Conservation (phyloP, 306 rosid species). For the Pachyrhizus erosus region DNA sequence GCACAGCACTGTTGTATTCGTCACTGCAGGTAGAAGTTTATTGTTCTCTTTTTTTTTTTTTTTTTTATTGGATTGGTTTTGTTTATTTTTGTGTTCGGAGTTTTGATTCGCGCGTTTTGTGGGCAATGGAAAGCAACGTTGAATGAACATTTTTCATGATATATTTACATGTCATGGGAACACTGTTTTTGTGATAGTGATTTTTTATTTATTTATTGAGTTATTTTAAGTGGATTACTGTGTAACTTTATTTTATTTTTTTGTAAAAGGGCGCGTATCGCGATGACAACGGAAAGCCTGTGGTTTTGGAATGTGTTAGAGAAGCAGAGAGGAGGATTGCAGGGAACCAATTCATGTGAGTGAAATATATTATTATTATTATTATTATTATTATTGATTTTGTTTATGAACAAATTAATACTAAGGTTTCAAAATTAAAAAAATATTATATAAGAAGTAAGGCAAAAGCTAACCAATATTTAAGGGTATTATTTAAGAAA, state of each 20-base stretch:
- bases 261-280: constrained; percentile 87
- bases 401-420: too few species aligned
- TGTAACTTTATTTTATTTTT: not conserved
- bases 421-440: too few species aligned
- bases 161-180: not conserved
- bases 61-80: not conserved
- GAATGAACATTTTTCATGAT: not conserved
- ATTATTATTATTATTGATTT: too few species aligned
- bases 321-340: constrained; percentile 94
- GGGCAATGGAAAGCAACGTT: too few species aligned
- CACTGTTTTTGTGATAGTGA: not conserved
- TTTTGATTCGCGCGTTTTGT: not conserved
- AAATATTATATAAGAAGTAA: too few species aligned
- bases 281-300: constrained; percentile 89
- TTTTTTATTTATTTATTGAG: not conserved
- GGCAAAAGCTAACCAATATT: too few species aligned
- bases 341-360: constrained; percentile 80
- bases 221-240: not conserved
- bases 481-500: too few species aligned
- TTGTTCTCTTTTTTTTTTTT: not conserved
- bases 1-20: constrained; percentile 24
- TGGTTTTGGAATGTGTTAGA: constrained; percentile 88
- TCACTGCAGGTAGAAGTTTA: not conserved
- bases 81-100: not conserved
- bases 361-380: too few species aligned